phyloP scores from a whole-genome alignment of 2,329 filamentous ascomycete species.

The Aspergillus amoenus region DNA sequence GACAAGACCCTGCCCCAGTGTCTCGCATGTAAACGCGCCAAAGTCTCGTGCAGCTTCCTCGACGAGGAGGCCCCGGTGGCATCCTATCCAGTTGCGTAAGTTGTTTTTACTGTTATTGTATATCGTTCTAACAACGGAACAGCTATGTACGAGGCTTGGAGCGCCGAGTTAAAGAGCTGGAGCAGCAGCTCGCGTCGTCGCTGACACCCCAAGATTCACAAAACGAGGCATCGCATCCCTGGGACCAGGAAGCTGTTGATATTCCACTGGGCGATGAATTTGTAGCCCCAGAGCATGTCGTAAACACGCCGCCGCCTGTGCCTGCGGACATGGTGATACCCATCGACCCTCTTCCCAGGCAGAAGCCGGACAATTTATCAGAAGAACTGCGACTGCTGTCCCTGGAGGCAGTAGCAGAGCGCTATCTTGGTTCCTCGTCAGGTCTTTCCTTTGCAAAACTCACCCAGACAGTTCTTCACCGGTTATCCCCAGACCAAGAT shows the following conservation, averaged over 20 bases:
- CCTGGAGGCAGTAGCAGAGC: slow-evolving; percentile 46
- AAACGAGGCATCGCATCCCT: not conserved
- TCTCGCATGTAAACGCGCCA: slow-evolving; percentile 39
- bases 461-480: slow-evolving; percentile 44
- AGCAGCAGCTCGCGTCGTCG: slow-evolving; percentile 18
- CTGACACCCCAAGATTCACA: not conserved
- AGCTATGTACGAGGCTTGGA: slow-evolving; percentile 40
- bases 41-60: slow-evolving; percentile 43
- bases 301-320: too few relatives aligned
- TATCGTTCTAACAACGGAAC: not conserved
- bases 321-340: not conserved
- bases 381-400: slow-evolving; percentile 41
- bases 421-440: slow-evolving; percentile 46
- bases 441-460: slow-evolving; percentile 48
- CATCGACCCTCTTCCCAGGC: not conserved
- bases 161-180: slow-evolving; percentile 22
- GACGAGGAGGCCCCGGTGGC: slow-evolving; percentile 41
- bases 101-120: not conserved
- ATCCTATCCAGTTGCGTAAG: slow-evolving; percentile 44
- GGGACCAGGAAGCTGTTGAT: not conserved
- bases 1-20: slow-evolving; percentile 42
- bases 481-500: slow-evolving; percentile 44
- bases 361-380: slow-evolving; percentile 15
- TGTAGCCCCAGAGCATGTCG: too few relatives aligned
- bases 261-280: too few relatives aligned